phyloP scores from a whole-genome alignment of 2,329 filamentous ascomycete species.

The Xylaria arbuscula region DNA sequence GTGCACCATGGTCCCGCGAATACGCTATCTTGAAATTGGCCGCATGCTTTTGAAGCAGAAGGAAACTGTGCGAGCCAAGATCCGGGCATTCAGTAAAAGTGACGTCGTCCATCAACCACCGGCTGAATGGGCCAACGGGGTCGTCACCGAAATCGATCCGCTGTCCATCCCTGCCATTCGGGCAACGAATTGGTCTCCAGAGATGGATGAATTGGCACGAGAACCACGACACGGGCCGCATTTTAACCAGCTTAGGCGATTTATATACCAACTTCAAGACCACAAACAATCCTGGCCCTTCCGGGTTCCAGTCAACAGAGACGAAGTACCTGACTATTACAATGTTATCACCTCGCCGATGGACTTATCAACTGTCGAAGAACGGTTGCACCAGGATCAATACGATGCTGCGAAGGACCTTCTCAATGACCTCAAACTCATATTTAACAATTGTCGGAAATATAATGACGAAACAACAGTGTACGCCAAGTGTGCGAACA shows the following conservation, averaged over 20 bases:
- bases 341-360: not conserved
- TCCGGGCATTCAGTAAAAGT: not conserved
- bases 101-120: not conserved
- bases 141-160: not conserved
- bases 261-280: not conserved
- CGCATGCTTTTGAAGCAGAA: not conserved
- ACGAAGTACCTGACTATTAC: not conserved
- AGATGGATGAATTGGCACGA: not conserved
- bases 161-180: not conserved
- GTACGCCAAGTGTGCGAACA: not conserved
- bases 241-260: not conserved
- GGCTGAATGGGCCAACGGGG: not conserved
- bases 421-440: not conserved
- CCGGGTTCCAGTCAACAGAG: not conserved
- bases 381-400: not conserved
- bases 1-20: not conserved
- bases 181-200: not conserved
- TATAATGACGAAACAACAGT: not conserved
- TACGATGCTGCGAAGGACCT: not conserved
- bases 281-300: slow-evolving; percentile 3
- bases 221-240: not conserved
- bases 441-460: not conserved
- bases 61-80: not conserved
- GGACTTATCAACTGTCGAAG: not conserved
- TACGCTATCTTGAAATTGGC: not conserved